Evolutionary conservation across 257 asterid genomes (phyloP).

Genomic region (Leonotis leonurus): DNA sequence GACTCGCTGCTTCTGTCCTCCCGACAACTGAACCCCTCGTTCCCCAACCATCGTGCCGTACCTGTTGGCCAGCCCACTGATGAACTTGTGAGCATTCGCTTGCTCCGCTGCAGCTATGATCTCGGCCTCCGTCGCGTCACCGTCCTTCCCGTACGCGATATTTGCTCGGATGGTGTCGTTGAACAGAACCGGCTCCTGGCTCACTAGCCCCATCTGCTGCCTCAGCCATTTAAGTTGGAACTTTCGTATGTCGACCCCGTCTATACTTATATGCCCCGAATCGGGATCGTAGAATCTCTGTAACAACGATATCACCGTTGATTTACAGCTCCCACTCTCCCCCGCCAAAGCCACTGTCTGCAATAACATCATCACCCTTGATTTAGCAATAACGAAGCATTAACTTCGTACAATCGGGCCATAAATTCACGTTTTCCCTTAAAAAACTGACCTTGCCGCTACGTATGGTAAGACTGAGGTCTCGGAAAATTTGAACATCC

Average conservation of each 20-base stretch:
- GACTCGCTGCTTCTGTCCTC: slow-evolving; percentile 88
- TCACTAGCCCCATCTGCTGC: slow-evolving; percentile 89
- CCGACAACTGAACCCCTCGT: slow-evolving; percentile 70
- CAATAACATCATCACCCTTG: too few species aligned
- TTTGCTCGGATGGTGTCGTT: slow-evolving; percentile 78
- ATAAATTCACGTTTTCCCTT: too few species aligned
- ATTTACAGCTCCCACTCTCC: slow-evolving; percentile 93
- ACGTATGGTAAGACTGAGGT: slow-evolving; percentile 50
- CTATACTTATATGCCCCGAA: slow-evolving; percentile 57
- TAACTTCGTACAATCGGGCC: too few species aligned
- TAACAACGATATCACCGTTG: slow-evolving; percentile 65
- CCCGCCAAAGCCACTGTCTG: slow-evolving; percentile 91
- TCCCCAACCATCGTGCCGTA: slow-evolving; percentile 81
- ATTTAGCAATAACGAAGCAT: too few species aligned
- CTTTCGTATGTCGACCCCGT: slow-evolving; percentile 70
- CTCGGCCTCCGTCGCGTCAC: slow-evolving; percentile 73
- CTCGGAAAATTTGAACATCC: slow-evolving; percentile 55
- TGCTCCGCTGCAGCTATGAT: slow-evolving; percentile 64
- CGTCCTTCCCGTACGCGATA: slow-evolving; percentile 76
- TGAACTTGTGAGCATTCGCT: slow-evolving; percentile 91
- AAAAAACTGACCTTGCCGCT: slow-evolving; percentile 98
- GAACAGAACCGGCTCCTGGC: slow-evolving; percentile 82
- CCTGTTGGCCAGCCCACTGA: slow-evolving; percentile 69
- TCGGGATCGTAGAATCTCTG: slow-evolving; percentile 83
- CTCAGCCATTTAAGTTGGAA: slow-evolving; percentile 79